Conservation (phyloP, 169 alveolate species). For the Cryptosporidium meleagridis region DNA sequence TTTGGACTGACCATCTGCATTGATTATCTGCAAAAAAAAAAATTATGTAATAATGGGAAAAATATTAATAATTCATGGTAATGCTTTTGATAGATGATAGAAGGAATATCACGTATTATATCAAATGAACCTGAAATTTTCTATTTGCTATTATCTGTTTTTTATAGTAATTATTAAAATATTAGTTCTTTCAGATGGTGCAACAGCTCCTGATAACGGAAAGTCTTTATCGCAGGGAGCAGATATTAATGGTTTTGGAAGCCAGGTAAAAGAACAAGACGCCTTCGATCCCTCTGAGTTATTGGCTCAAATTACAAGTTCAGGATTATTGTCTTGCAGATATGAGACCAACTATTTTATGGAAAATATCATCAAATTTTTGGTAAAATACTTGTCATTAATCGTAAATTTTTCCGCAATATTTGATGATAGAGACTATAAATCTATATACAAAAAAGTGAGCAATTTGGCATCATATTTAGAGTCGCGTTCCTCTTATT, state of each 20-base stretch:
- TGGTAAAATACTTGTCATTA: background rate
- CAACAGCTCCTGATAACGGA: background rate
- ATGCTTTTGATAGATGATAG: background rate
- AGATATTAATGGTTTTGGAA: background rate
- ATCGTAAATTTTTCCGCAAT: background rate
- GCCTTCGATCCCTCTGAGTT: background rate
- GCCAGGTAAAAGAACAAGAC: background rate
- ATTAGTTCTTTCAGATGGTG: background rate
- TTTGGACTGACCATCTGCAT: background rate
- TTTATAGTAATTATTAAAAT: background rate
- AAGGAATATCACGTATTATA: background rate
- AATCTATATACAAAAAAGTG: background rate
- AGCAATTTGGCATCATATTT: background rate
- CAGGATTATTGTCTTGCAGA: constrained; percentile 3
- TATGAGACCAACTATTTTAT: background rate
- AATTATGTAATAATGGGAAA: constrained; percentile 3
- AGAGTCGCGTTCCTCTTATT: background rate
- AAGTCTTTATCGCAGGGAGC: background rate
- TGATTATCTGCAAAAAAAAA: background rate
- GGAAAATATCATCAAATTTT: background rate
- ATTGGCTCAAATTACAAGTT: background rate
- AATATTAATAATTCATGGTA: background rate
- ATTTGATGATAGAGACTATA: background rate
- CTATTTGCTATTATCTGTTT: background rate
- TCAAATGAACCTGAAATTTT: background rate